Conservation (phyloP, 768 basidiomycete species). For the Naganishia vishniacii region DNA sequence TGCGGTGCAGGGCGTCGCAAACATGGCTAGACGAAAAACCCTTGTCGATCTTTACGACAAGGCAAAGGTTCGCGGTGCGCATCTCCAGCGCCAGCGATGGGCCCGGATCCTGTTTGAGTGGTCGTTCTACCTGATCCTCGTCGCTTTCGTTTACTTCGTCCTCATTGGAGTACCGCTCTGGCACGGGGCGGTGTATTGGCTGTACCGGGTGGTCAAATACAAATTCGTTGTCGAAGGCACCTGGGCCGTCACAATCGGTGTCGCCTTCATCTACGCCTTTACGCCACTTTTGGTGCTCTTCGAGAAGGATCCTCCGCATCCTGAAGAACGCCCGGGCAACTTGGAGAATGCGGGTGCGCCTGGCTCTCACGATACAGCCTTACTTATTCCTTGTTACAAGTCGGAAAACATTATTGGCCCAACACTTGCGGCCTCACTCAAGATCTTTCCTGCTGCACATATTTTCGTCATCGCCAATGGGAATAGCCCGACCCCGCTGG, state of each 20-base stretch:
- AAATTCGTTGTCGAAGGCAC: background rate
- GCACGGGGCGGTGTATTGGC: slow-evolving; percentile 18
- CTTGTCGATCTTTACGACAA: slow-evolving; percentile 10
- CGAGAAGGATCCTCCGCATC: slow-evolving; percentile 10
- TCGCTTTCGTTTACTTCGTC: slow-evolving; percentile 1
- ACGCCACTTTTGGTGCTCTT: background rate
- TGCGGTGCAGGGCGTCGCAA: slow-evolving; percentile 1
- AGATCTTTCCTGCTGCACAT: slow-evolving; percentile 15
- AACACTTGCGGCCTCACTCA: background rate
- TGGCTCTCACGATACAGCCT: slow-evolving; percentile 8
- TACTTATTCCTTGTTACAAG: slow-evolving; percentile 17
- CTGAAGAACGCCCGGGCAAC: background rate
- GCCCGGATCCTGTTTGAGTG: slow-evolving; percentile 1
- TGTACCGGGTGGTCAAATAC: background rate
- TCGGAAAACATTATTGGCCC: slow-evolving; percentile 9
- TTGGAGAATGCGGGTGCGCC: background rate
- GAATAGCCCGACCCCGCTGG: slow-evolving; percentile 18
- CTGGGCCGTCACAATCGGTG: slow-evolving; percentile 8
- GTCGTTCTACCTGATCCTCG: background rate
- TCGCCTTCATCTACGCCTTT: slow-evolving; percentile 8
- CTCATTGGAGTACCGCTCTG: slow-evolving; percentile 6
- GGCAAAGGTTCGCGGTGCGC: slow-evolving; percentile 13
- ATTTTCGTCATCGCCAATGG: slow-evolving; percentile 20
- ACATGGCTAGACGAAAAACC: slow-evolving; percentile 4
- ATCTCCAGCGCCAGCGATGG: background rate